Evolutionary conservation across 2,329 filamentous ascomycete genomes (phyloP).

Genomic region (Exophiala alcalophila): DNA sequence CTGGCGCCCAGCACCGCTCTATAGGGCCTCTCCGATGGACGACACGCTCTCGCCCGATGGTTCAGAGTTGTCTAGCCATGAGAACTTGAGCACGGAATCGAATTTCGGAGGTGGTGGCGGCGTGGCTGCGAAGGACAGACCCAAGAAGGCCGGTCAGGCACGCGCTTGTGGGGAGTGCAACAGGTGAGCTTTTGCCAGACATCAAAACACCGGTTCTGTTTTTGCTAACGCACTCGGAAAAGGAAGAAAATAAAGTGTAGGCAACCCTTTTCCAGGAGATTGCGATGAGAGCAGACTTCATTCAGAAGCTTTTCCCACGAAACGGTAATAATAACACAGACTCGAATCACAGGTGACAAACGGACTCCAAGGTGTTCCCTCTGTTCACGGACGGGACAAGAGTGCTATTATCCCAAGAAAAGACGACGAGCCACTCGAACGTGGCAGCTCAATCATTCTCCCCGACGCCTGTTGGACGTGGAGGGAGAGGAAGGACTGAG

Average conservation of each 20-base stretch:
- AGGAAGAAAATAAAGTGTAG: constrained; percentile 5
- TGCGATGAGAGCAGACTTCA: no score
- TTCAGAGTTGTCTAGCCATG: background rate
- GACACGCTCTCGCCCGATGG: background rate
- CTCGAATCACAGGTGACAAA: constrained; percentile 5
- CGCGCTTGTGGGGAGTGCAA: constrained; percentile 2
- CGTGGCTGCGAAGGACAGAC: background rate
- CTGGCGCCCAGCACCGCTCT: no score
- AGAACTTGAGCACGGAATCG: background rate
- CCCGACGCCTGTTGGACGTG: background rate
- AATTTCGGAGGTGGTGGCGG: no score
- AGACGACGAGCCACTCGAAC: constrained; percentile 2
- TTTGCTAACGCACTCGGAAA: background rate
- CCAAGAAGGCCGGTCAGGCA: background rate
- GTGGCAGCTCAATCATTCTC: background rate
- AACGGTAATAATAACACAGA: background rate
- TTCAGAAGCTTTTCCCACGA: no score
- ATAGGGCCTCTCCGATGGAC: background rate
- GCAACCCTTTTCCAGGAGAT: background rate
- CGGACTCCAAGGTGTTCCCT: constrained; percentile 1
- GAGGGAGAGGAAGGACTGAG: constrained; percentile 1
- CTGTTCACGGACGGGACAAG: constrained; percentile 1
- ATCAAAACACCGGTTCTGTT: background rate
- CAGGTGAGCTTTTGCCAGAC: background rate
- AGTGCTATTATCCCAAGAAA: constrained; percentile 2